Evolutionary conservation across 129 eudicot genomes (phyloP), one percentile per base, ranked within the genome.

Genomic region (Smallanthus sonchifolius): DNA sequence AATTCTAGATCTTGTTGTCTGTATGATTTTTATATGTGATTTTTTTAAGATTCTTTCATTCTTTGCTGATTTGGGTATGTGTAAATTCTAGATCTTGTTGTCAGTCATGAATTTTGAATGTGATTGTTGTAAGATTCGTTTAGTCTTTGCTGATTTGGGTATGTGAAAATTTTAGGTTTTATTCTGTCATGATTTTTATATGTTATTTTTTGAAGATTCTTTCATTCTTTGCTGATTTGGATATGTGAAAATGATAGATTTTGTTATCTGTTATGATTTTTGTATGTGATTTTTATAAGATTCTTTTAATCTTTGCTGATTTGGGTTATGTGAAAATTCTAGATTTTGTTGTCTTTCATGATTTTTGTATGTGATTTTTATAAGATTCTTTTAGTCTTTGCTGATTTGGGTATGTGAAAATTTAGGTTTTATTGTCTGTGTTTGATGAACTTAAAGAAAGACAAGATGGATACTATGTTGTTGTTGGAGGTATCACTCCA

Each of bases 401-500:
- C 11, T 76, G 44, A 74, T 60, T 61, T 61, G 62, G 70, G 30
- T 72, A 24, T 51, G 14, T 51, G 15, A 10, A 19, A 14, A 19
- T 20, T 37, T 57, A 94, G 98, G 98, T 90, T 38, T 80, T 94
- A 72, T 76, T 94, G 73, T 85, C 98, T 2, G 97, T 76, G 79
- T 85, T 91, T 43, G 97, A 94, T 76, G 97, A 94, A 51, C 86
- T 88, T 17, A 48, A 86, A 86, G 96, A 86, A 75, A 67, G 75
- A 64, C 82, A 68, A 74, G 91, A 88, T 79, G 96, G 96, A 19
- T 94, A 83, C 65, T 90, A 94, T 82, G 98, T 90, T 76, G 98
- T 94, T 65, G 98, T 90, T 54, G 98, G 98, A 64, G 98, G 97
- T 51, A 90, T 94, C 24, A 94, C 98, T 48, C 97, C 97, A 49